Base-by-base conservation (phyloP, 805 yeast species). In the Yarrowia sp. region DNA sequence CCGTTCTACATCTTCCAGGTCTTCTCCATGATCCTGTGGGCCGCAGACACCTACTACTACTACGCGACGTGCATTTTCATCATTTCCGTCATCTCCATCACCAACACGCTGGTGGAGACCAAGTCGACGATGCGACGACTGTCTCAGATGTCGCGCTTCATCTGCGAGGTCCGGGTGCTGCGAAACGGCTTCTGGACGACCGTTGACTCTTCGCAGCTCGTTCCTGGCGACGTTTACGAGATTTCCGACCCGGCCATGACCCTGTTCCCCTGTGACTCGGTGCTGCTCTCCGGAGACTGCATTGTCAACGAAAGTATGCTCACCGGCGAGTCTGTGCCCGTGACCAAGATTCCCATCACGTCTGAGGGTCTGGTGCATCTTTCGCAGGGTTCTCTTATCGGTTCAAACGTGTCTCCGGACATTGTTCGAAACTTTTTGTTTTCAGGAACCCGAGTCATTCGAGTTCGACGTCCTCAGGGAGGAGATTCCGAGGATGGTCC, bases 281-380 rank as follows among this genome's bases (percentile, higher is more conserved):
- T 95, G 13, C 80, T 95, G 61, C 79, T 94, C 19, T 86, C 92
- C 40, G 99, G 99, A 64, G 98, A 93, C 75, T 91, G 97, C 75
- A 92, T 95, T 67, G 90, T 95, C n/a, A 95, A 95, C 76, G 99
- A 95, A 76, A 90, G 98, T 7, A 95, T 95, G 97, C 82, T 95
- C 20, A 95, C 99, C 0, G 99, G 99, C 46, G 99, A 95, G 76
- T 92, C 97, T 65, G 98, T 95, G 0, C 99, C 99, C 0, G 97
- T 95, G 2, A 86, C 97, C 0, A 95, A 95, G 76, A 70, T 81
- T 12, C 84, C 90, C 1, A 91, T 95, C 1, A 79, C 83, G 1
- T 82, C 84, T 15, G 92, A 87, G 9, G 82, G 87, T 0, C 84
- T 92, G 46, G 78, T 78, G n/a, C 46, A 46, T 12, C 66, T 56